A percentile compares a stretch with the other conserved stretches of the same genome.
These are phyloP conservation scores for Chalciporus pseudorubinellus DNA, from an alignment of 768 basidiomycete species.

Conservation along the genomic window DNA sequence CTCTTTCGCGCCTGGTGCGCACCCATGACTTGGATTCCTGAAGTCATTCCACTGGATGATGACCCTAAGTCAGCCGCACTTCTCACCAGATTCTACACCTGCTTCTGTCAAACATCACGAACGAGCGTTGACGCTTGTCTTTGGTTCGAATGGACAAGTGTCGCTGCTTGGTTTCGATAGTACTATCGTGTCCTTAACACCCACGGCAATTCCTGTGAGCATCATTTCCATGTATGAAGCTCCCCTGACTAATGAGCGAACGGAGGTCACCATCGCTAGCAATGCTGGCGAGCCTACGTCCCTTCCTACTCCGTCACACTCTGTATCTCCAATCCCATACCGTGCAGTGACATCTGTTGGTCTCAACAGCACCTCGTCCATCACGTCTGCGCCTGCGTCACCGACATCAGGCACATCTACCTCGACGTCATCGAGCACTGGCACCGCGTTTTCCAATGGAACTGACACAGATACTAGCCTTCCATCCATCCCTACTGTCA, in stretches of 20 bases:
- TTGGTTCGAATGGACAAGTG: slow-evolving; percentile 28
- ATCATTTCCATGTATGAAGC: background rate
- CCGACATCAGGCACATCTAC: background rate
- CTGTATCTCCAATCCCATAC: slow-evolving; percentile 14
- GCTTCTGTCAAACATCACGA: slow-evolving; percentile 14
- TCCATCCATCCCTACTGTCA: slow-evolving; percentile 23
- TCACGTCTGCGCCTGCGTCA: slow-evolving; percentile 1
- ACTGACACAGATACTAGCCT: slow-evolving; percentile 20
- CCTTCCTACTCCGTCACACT: background rate
- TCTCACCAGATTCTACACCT: background rate
- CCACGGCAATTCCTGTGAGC: slow-evolving; percentile 5
- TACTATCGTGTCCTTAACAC: slow-evolving; percentile 2
- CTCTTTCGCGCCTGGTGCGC: slow-evolving; percentile 31
- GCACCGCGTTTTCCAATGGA: slow-evolving; percentile 1
- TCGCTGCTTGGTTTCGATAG: slow-evolving; percentile 22
- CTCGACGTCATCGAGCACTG: slow-evolving; percentile 4
- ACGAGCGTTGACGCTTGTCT: slow-evolving; percentile 24
- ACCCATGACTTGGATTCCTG: slow-evolving; percentile 17
- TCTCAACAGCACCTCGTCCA: slow-evolving; percentile 1
- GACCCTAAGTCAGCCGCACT: slow-evolving; percentile 10
- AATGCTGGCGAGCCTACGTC: background rate
- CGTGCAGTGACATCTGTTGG: slow-evolving; percentile 19
- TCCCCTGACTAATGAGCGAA: background rate
- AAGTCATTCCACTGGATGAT: slow-evolving; percentile 16
- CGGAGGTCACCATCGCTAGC: slow-evolving; percentile 9